Base-by-base conservation (phyloP, 495 filamentous ascomycete species). In the Tuber microsphaerosporum region DNA sequence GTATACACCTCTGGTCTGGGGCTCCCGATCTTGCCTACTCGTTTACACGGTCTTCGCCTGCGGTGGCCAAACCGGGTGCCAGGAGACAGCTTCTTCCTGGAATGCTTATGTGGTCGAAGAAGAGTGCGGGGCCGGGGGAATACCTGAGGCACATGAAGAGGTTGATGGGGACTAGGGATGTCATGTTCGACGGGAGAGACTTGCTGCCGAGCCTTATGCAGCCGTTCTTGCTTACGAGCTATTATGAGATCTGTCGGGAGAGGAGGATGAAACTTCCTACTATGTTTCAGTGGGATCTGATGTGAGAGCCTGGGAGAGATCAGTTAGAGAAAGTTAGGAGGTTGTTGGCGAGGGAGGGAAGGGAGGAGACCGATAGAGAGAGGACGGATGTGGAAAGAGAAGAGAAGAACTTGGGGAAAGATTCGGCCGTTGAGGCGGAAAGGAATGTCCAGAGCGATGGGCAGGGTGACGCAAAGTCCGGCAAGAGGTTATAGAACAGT, bases 241-340 rank as follows among this genome's bases (percentile, higher is more conserved):
- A 83, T 45, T 83, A 82, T 51, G 80, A 81, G 76, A 83, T 83
- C n/a, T 83, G 81, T 68, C 71, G 80, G 44, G 81, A 83, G 69
- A 51, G 79, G 44, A 19, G 43, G 20, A 71, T 83, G 68, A 75
- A 61, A 26, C 26, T 83, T 73, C 73, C 81, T 2, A 76, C 76
- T n/a, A 83, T 83, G 81, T 83, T 83, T 74, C 81, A 83, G 68
- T 79, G 76, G 81, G 81, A 82, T 72, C 56, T 83, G 73, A 69
- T 73, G 2, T 82, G 81, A 81, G 78, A 76, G 70, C 78, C 78
- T 7, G 61, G 20, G 2, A 81, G 72, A 22, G 80, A 81, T 61
- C 68, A 71, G 79, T 37, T 81, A 61, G 43, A 14, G 78, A 45
- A 46, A 10, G 77, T 72, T 22, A 72, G 74, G 71, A 43, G 22